These are phyloP conservation scores for Mycena capillaripes DNA, from an alignment of 768 basidiomycete genomes.

Conservation along the genomic window DNA sequence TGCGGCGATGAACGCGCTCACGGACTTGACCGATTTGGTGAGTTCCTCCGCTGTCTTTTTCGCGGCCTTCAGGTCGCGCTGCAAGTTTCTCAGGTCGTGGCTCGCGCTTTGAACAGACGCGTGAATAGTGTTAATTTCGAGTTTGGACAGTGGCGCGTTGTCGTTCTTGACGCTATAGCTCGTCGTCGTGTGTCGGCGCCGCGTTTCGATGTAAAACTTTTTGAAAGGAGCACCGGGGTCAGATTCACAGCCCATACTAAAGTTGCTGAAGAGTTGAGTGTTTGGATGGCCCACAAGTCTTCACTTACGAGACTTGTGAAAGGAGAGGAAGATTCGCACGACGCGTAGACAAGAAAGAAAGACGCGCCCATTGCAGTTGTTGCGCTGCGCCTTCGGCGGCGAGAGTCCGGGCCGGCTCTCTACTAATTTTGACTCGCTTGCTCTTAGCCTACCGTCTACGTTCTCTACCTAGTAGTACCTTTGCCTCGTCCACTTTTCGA, in stretches of 20 bases:
- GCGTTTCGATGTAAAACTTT: not conserved
- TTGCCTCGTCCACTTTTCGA: too few species aligned
- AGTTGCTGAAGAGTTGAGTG: not conserved
- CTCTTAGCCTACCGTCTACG: too few species aligned
- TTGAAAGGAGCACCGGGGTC: too few species aligned
- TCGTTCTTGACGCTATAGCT: constrained; percentile 18
- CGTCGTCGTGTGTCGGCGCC: constrained; percentile 8
- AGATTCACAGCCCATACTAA: not conserved
- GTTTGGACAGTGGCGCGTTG: constrained; percentile 12
- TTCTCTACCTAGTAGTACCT: too few species aligned
- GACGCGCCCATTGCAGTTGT: too few species aligned
- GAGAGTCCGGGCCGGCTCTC: too few species aligned
- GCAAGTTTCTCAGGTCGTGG: not conserved
- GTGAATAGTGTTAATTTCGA: constrained; percentile 16
- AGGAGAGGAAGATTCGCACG: not conserved
- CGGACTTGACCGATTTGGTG: not conserved
- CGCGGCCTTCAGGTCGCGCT: not conserved
- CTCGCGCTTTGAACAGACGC: not conserved
- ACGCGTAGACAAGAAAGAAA: too few species aligned
- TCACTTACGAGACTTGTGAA: not conserved
- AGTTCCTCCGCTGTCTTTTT: not conserved
- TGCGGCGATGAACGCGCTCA: not conserved
- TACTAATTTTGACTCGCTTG: too few species aligned
- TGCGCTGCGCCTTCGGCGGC: too few species aligned
- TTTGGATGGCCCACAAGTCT: not conserved